A percentile compares a stretch with the other conserved stretches of the same genome.
Conservation (phyloP, 306 rosid species). For the Comarum palustre region DNA sequence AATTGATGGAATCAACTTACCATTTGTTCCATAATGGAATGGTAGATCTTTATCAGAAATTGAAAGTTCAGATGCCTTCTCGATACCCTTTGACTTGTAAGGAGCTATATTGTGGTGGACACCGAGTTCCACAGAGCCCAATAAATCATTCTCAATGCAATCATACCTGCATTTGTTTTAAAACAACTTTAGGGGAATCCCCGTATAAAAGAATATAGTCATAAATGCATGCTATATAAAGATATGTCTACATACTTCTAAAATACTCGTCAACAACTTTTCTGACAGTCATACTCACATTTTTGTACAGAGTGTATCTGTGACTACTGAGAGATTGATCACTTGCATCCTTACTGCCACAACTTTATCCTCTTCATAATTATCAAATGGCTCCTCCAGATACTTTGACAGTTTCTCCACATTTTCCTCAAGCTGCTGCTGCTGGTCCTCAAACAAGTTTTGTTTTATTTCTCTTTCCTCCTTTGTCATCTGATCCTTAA, state of each 20-base stretch:
- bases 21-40: constrained; percentile 42
- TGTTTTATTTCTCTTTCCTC: constrained; percentile 71
- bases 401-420: constrained; percentile 82
- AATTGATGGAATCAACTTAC: constrained; percentile 26
- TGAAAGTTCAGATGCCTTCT: constrained; percentile 77
- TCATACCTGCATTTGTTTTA: constrained; percentile 68
- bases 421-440: constrained; percentile 91
- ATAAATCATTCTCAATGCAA: constrained; percentile 80
- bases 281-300: constrained; percentile 51
- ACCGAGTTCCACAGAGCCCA: constrained; percentile 67
- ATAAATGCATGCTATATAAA: not conserved
- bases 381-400: constrained; percentile 75
- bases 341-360: constrained; percentile 71
- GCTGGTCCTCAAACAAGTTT: constrained; percentile 95
- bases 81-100: constrained; percentile 85
- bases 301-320: constrained; percentile 68
- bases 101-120: constrained; percentile 84
- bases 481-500: constrained; percentile 68
- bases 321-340: constrained; percentile 55
- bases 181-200: constrained; percentile 9
- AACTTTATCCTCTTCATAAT: constrained; percentile 51
- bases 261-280: not conserved
- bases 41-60: constrained; percentile 43
- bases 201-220: not conserved
- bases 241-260: not conserved